Conservation (phyloP, 2,329 filamentous ascomycete genomes). For the Trematosphaeria pertusa region DNA sequence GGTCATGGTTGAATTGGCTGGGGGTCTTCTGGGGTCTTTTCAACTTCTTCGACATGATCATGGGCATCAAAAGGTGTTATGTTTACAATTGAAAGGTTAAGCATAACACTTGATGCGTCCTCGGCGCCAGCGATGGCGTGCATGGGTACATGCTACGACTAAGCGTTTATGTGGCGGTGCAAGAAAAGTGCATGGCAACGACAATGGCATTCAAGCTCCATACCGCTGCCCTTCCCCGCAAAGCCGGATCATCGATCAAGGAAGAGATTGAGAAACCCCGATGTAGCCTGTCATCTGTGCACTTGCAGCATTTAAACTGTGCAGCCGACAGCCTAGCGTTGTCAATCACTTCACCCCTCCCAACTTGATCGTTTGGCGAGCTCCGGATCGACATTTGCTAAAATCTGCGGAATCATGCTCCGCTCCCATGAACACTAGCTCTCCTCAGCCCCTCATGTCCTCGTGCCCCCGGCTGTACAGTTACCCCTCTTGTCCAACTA, state of each 20-base stretch:
- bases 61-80: slow-evolving; percentile 54
- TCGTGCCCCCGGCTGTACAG: too few relatives aligned
- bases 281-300: too few relatives aligned
- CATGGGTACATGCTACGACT: slow-evolving; percentile 38
- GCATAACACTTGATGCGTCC: slow-evolving; percentile 45
- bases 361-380: too few relatives aligned
- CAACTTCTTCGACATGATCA: slow-evolving; percentile 49
- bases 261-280: too few relatives aligned
- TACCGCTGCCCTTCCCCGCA: neutral
- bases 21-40: slow-evolving; percentile 47
- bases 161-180: slow-evolving; percentile 43
- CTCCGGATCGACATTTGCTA: too few relatives aligned
- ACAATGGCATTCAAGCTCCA: slow-evolving; percentile 41
- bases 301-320: too few relatives aligned
- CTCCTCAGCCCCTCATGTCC: too few relatives aligned
- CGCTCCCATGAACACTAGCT: too few relatives aligned
- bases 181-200: slow-evolving; percentile 45
- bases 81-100: slow-evolving; percentile 50
- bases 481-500: neutral
- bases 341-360: too few relatives aligned
- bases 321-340: too few relatives aligned
- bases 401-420: too few relatives aligned
- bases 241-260: too few relatives aligned
- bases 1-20: slow-evolving; percentile 44
- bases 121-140: slow-evolving; percentile 45